Base-by-base conservation (phyloP, 345 rosid genomes). In the Sonneratia alba region DNA sequence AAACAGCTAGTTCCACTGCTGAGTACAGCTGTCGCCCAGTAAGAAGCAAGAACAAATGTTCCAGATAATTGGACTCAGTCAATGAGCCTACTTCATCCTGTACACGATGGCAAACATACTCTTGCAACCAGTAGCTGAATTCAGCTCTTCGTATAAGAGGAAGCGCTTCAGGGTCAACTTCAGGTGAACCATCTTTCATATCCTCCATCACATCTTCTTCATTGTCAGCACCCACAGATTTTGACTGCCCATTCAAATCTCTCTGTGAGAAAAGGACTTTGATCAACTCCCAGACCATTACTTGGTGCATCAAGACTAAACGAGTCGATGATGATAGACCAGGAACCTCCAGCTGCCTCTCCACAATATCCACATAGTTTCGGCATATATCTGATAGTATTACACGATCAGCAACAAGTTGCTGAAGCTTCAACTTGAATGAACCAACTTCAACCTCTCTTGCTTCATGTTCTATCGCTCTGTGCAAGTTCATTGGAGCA, bases 171-270 rank as follows among this genome's bases (percentile, higher is more conserved):
- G 72, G 77, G 48, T 92, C 87, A 78, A 88, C 84, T 69, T 87
- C 89, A 43, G 85, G 80, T 76, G 87, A 78, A 74, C 84, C 86
- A 73, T 94, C 95, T 78, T 79, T 86, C 73, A 82, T 71, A 80
- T 91, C 97, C 76, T 86, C 88, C 97, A 94, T 91, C 84, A 89
- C 82, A 70, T 91, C 97, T 81, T 89, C 98, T 85, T 94, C 96
- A 72, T 82, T 84, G 78, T 88, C 98, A 81, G 82, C 86, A 77
- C 77, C 87, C 72, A 77, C 79, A 72, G 87, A 79, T 71, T 87
- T 87, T 38, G 79, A 77, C 72, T 76, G 88, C 66, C 79, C 91
- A 76, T 76, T 72, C 70, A 67, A 75, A 80, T 90, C 96, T 73
- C 86, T 90, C 70, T 92, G 94, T 38, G 96, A 83, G 59, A 90